Base-by-base conservation (phyloP, 495 filamentous ascomycete species). In the Neurospora tetraspora region DNA sequence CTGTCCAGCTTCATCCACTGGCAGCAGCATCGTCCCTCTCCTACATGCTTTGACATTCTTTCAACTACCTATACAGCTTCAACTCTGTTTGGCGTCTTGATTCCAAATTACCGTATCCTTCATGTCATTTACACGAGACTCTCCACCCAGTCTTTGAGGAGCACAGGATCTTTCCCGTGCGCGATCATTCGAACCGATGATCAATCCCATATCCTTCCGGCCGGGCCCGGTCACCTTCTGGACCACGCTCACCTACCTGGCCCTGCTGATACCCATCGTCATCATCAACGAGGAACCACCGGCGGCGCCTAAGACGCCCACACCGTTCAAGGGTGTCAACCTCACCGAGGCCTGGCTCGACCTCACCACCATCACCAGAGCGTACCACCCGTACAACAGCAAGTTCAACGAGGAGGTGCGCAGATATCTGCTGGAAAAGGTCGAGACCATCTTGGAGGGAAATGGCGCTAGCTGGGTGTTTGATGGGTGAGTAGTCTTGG, bases 331-430 rank as follows among this genome's bases (percentile, higher is more conserved):
- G 43, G 82, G 82, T n/a, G 82, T 94, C 69, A 91, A 97, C 75
- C 82, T 97, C 20, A 89, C 89, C 36, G 88, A 94, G 82, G 94
- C 95, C 31, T 98, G 95, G 95, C 80, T 85, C 18, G 94, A 99
- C 78, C 86, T 99, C 23, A 88, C 92, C 40, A 81, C 82, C 43
- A 81, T 99, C 20, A 94, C 89, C n/a, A 85, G 83, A 70, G 87
- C 86, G 1, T 97, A 91, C 77, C 96, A 96, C 77, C 96, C 95
- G 0, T 96, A 92, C 81, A 98, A 98, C 81, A 93, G 90, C 39
- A 89, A 84, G 42, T 84, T 86, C 72, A 98, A 97, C 77, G 96
- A 97, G 74, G 86, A 90, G 8, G 86, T 97, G 23, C 88, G 91
- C 71, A 84, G 88, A 34, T 97, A 90, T 86, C 81, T 99, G n/a